These are phyloP conservation scores for Sporodiniella umbellata DNA, from an alignment of 371 early-diverging fungal species.

Conservation along the genomic window DNA sequence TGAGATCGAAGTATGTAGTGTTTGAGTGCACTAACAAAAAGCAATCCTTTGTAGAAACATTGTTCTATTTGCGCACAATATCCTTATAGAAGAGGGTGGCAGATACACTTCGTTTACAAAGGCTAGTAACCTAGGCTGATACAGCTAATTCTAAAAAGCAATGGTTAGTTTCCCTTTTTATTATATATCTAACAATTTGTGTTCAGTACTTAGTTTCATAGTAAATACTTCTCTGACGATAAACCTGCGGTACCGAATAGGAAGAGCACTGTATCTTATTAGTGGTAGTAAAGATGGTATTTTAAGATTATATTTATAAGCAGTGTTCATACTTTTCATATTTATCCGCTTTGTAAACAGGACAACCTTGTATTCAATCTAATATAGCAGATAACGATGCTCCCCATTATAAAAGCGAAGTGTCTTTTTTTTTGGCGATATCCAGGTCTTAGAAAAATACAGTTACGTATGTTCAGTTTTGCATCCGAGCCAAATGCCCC, in stretches of 20 bases:
- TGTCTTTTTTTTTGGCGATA: neutral
- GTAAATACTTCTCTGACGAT: neutral
- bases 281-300: neutral
- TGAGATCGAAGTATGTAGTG: conserved; percentile 3
- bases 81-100: conserved; percentile 1
- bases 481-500: neutral
- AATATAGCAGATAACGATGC: neutral
- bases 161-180: neutral
- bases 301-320: neutral
- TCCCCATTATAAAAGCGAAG: neutral
- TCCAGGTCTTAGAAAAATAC: neutral
- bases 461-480: neutral
- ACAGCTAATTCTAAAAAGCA: neutral
- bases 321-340: neutral
- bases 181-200: neutral
- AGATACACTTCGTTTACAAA: conserved; percentile 7
- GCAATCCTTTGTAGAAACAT: conserved; percentile 9
- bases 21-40: conserved; percentile 3
- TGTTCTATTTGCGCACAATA: conserved; percentile 2
- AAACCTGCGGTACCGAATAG: neutral
- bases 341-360: neutral
- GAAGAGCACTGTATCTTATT: neutral
- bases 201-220: neutral
- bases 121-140: conserved; percentile 2
- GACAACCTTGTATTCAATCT: neutral